Evolutionary conservation across 2,329 filamentous ascomycete genomes (phyloP).

Genomic region (Colletotrichum caudatum): DNA sequence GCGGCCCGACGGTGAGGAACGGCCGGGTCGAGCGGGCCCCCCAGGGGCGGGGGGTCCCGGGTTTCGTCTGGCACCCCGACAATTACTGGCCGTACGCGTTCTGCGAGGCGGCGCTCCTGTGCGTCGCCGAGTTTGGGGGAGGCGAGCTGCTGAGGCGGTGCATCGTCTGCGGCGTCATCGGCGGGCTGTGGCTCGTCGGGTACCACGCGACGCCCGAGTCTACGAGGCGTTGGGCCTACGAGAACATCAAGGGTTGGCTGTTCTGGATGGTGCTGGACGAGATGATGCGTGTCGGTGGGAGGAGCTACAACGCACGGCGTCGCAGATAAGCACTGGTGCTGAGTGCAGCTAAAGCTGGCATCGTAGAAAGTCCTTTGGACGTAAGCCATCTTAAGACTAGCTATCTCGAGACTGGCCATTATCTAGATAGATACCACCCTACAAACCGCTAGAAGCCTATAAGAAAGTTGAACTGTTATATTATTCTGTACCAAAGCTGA

Average conservation of each 20-base stretch:
- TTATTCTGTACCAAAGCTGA: neutral
- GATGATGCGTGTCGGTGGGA: conserved; percentile 41
- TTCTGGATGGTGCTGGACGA: conserved; percentile 43
- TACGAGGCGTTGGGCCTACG: conserved; percentile 43
- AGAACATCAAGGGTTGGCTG: conserved; percentile 42
- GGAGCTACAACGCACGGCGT: conserved; percentile 22
- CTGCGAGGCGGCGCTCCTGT: conserved; percentile 43
- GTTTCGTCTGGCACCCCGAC: conserved; percentile 43
- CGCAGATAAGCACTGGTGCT: conserved; percentile 2
- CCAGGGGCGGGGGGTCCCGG: neutral
- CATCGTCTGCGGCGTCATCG: conserved; percentile 40
- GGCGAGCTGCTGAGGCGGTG: conserved; percentile 41
- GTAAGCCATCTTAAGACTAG: no score
- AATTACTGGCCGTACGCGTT: conserved; percentile 43
- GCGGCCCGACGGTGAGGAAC: conserved; percentile 31
- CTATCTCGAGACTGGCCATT: no score
- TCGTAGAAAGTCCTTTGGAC: neutral
- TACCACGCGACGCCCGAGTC: conserved; percentile 42
- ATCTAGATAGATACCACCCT: no score
- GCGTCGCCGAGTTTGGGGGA: conserved; percentile 43
- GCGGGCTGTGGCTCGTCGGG: conserved; percentile 42
- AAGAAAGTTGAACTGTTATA: neutral
- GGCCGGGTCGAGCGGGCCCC: conserved; percentile 37
- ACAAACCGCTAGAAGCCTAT: neutral
- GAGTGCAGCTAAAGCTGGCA: neutral